Conservation (phyloP, 495 filamentous ascomycete species). For the Poronia punctata region DNA sequence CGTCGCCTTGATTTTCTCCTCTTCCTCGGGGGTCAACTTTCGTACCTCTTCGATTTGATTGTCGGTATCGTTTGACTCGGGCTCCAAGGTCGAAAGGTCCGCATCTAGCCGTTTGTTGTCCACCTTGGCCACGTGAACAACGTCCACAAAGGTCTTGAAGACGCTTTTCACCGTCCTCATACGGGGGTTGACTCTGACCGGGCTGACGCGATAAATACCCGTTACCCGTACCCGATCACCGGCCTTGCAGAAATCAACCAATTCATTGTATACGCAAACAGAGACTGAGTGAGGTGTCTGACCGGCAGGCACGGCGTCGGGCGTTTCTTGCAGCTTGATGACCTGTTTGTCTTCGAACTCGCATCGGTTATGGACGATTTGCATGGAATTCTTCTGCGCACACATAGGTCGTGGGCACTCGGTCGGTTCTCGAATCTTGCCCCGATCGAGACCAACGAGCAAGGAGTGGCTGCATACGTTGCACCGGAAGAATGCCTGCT, state of each 20-base stretch:
- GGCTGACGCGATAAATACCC: conserved; percentile 90
- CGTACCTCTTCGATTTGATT: conserved; percentile 73
- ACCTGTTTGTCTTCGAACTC: conserved; percentile 95
- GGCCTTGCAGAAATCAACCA: conserved; percentile 95
- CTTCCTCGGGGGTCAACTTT: conserved; percentile 83
- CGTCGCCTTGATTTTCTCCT: conserved; percentile 78
- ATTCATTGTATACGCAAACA: conserved; percentile 90
- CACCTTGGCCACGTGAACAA: conserved; percentile 90
- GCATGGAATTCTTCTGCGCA: conserved; percentile 86
- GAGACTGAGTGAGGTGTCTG: conserved; percentile 98
- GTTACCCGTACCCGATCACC: conserved; percentile 95
- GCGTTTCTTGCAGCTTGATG: conserved; percentile 97
- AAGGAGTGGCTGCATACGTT: conserved; percentile 85
- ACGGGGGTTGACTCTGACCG: conserved; percentile 90
- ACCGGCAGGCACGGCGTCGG: conserved; percentile 86
- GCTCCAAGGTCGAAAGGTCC: conserved; percentile 76
- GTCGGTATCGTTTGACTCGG: conserved; percentile 66
- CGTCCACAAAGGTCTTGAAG: conserved; percentile 97
- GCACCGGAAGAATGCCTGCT: conserved; percentile 88
- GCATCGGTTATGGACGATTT: conserved; percentile 95
- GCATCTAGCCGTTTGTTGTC: conserved; percentile 90
- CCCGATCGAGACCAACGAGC: conserved; percentile 85
- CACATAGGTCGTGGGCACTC: conserved; percentile 81
- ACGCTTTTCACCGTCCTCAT: conserved; percentile 87
- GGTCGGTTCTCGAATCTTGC: conserved; percentile 92